These are phyloP conservation scores for Xylaria venustula DNA, from an alignment of 495 filamentous ascomycete species.

Conservation along the genomic window DNA sequence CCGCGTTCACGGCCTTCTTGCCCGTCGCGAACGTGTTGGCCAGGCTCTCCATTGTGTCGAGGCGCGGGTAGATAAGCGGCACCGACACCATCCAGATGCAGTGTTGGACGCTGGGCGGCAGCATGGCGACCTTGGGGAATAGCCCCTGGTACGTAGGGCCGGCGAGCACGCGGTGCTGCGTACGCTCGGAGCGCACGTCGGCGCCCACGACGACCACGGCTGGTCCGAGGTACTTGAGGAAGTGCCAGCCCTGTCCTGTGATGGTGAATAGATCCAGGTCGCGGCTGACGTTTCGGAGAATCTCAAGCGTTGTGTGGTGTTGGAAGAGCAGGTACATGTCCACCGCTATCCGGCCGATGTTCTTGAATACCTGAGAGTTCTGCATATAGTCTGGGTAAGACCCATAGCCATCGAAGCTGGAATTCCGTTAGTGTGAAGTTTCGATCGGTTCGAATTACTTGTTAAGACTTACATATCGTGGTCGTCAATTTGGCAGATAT, in stretches of 20 bases:
- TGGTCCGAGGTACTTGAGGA: conserved; percentile 92
- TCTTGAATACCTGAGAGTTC: conserved; percentile 94
- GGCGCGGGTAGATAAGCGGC: conserved; percentile 84
- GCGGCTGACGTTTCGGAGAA: conserved; percentile 79
- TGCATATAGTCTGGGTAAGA: conserved; percentile 99
- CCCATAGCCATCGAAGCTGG: conserved; percentile 94
- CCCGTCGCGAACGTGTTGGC: conserved; percentile 89
- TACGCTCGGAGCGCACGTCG: conserved; percentile 88
- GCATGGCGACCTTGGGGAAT: conserved; percentile 89
- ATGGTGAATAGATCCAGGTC: conserved; percentile 95
- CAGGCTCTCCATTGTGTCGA: conserved; percentile 86
- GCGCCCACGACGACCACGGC: conserved; percentile 85
- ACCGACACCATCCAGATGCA: conserved; percentile 94
- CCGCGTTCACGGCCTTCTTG: conserved; percentile 92
- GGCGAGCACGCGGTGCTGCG: conserved; percentile 86
- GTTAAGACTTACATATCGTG: conserved; percentile 84
- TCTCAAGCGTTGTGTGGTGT: conserved; percentile 93
- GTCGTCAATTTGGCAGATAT: conserved; percentile 89
- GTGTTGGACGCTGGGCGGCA: conserved; percentile 93
- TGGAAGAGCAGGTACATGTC: conserved; percentile 99
- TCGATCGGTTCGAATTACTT: not conserved
- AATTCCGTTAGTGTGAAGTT: not conserved
- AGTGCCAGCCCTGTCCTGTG: conserved; percentile 96
- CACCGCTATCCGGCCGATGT: conserved; percentile 94
- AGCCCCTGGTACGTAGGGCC: conserved; percentile 96